Conservation (phyloP, 495 filamentous ascomycete genomes). For the Xylona heveae region DNA sequence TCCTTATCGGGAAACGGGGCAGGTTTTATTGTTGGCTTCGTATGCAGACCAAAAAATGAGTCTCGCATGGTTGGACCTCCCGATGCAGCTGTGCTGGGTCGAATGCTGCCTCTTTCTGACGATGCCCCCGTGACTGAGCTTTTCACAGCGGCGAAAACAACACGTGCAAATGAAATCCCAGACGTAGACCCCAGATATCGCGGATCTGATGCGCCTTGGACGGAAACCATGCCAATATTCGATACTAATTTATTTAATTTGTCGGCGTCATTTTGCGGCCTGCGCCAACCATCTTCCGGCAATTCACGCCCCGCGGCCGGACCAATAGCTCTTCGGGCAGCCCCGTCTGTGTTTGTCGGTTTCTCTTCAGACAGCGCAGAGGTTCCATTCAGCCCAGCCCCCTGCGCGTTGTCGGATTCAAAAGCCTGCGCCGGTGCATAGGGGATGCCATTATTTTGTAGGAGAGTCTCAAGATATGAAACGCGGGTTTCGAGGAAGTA, state of each 20-base stretch:
- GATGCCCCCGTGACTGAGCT: conserved; percentile 38
- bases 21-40: conserved; percentile 64
- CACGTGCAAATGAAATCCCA: conserved; percentile 82
- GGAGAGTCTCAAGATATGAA: conserved; percentile 58
- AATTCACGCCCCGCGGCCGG: no score
- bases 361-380: conserved; percentile 5
- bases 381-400: conserved; percentile 3
- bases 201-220: conserved; percentile 52
- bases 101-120: conserved; percentile 34
- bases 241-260: conserved; percentile 53
- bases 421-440: conserved; percentile 61
- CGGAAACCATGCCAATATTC: conserved; percentile 57
- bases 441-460: conserved; percentile 44
- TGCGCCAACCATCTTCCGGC: conserved; percentile 18
- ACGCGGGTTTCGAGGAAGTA: conserved; percentile 82
- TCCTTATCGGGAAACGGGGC: conserved; percentile 66
- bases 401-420: no score
- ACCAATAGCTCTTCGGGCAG: conserved; percentile 6
- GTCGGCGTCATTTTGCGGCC: conserved; percentile 33
- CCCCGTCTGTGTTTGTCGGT: conserved; percentile 3
- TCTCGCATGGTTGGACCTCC: conserved; percentile 64
- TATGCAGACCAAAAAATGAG: conserved; percentile 86
- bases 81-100: conserved; percentile 22
- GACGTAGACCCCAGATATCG: conserved; percentile 71
- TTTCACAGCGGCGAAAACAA: conserved; percentile 88